Evolutionary conservation across 208 protist species (phyloP), one percentile per base, ranked within the genome.

Genomic region (Wallacemonas sp.): DNA sequence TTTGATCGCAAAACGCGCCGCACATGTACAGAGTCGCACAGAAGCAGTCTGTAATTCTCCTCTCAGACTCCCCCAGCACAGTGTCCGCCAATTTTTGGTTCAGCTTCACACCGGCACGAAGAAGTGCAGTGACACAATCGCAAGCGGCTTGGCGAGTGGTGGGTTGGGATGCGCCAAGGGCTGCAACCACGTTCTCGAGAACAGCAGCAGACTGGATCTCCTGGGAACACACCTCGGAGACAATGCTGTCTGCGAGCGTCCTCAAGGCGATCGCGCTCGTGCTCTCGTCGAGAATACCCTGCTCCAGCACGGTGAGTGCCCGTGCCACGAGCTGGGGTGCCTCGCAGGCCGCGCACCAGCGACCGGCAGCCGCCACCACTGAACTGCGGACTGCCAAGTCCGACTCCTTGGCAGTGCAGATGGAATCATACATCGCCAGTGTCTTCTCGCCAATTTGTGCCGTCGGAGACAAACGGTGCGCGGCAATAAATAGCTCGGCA

Each of bases 391-490:
- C 52, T 29, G 20, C n/a, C 12, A 25, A 0, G 7, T 59, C 52
- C 3, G 31, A 42, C 3, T 25, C 52, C 2, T 3, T 5, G 10
- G 52, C 7, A 2, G 31, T 25, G 32, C 52, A 59, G 32, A 59
- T 42, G 4, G 26, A 8, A 23, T 42, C 52, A 7, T 25, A 39
- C 32, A 59, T 25, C 14, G 52, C 52, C 32, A 59, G 31, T 44
- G 32, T n/a, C 39, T 59, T 59, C 8, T 22, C 31, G 0, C 52
- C 52, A 18, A 59, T 59, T 59, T 59, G 52, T 33, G 52, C 52
- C 16, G 36, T 29, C 7, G 52, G 52, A 41, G 39, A 59, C n/a
- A 44, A 12, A 4, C 29, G 52, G 52, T 59, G 7, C 20, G 52
- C 32, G 32, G 52, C 52, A 42, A 59, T 59, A 41, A 59, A 41